A percentile compares a stretch with the other conserved stretches of the same genome.
phyloP scores from a whole-genome alignment of 2,329 filamentous ascomycete species.

The Botryosphaeria dothidea region DNA sequence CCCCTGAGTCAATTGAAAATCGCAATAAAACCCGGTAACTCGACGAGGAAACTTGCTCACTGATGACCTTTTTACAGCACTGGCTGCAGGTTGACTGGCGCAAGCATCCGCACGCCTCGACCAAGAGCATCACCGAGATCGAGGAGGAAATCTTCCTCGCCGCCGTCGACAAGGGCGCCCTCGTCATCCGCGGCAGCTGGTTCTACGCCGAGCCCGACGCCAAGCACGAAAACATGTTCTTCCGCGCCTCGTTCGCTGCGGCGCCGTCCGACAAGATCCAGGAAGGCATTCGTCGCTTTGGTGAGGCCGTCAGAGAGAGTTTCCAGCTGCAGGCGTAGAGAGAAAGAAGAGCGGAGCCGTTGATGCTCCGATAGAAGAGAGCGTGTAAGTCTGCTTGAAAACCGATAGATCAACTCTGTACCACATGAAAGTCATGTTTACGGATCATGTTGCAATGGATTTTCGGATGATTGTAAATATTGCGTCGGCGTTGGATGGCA shows the following conservation, averaged over 20 bases:
- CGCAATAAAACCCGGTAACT: too few relatives aligned
- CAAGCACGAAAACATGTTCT: constrained; percentile 68
- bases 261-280: constrained; percentile 59
- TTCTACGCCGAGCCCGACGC: constrained; percentile 75
- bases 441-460: background rate
- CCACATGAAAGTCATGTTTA: background rate
- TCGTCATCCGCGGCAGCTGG: constrained; percentile 86
- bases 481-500: background rate
- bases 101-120: constrained; percentile 62
- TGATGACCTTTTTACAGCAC: constrained; percentile 55
- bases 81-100: constrained; percentile 72
- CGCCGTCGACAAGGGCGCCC: constrained; percentile 73
- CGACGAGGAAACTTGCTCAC: too few relatives aligned
- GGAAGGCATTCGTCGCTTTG: constrained; percentile 63
- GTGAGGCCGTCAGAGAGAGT: constrained; percentile 66
- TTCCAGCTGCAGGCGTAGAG: constrained; percentile 49
- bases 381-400: too few relatives aligned
- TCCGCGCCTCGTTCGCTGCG: constrained; percentile 86
- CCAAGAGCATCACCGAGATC: constrained; percentile 58
- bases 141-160: constrained; percentile 85
- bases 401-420: too few relatives aligned
- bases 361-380: too few relatives aligned
- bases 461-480: background rate
- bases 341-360: too few relatives aligned
- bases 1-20: too few relatives aligned